These are phyloP conservation scores for Spatholobus suberectus DNA, from an alignment of 306 rosid genomes.

Conservation along the genomic window DNA sequence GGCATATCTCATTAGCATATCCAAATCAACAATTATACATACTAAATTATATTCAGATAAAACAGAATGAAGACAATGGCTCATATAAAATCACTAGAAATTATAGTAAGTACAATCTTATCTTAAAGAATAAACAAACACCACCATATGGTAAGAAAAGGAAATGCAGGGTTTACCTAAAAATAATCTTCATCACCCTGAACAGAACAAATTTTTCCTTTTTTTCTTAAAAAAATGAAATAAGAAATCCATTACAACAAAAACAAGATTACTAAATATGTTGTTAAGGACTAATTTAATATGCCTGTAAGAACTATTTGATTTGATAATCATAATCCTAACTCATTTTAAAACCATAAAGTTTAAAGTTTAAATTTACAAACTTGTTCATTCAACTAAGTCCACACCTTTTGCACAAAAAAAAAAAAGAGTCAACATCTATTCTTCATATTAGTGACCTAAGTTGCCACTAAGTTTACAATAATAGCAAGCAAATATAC, in stretches of 20 bases:
- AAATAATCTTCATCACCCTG: not conserved
- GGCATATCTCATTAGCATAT: conserved; percentile 40
- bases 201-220: not conserved
- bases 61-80: not conserved
- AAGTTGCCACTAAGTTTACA: too few species aligned
- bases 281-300: not conserved
- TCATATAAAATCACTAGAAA: conserved; percentile 6
- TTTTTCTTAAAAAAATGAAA: not conserved
- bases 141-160: not conserved
- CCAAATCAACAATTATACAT: not conserved
- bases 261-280: not conserved
- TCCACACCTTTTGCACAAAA: too few species aligned
- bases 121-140: not conserved
- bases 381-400: not conserved
- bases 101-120: conserved; percentile 7
- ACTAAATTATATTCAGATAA: not conserved
- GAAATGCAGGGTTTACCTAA: not conserved
- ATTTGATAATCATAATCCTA: not conserved
- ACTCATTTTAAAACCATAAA: not conserved
- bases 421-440: too few species aligned
- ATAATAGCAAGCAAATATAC: conserved; percentile 7
- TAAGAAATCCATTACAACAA: not conserved
- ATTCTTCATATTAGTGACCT: too few species aligned
- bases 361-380: not conserved
- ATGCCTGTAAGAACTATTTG: not conserved